A percentile compares a stretch with the other conserved stretches of the same genome.
Conservation (phyloP, 441 rosid genomes). For the Erysimum pusillum region DNA sequence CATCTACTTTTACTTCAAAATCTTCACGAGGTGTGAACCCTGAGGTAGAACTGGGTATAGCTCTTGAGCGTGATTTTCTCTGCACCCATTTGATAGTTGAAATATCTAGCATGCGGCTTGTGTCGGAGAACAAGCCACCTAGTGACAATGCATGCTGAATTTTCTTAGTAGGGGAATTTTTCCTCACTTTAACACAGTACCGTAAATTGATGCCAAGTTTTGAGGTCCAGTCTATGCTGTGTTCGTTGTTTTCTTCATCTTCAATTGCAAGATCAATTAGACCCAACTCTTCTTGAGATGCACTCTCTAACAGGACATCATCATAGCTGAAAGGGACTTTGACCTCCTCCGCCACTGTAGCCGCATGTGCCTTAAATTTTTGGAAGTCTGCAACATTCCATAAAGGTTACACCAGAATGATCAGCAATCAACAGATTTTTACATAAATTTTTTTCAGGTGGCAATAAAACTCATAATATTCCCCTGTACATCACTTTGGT, state of each 20-base stretch:
- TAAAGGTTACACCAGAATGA: constrained; percentile 35
- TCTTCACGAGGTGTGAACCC: constrained; percentile 48
- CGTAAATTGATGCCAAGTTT: constrained; percentile 83
- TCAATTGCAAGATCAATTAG: constrained; percentile 88
- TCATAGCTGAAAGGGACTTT: constrained; percentile 65
- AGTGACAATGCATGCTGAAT: constrained; percentile 82
- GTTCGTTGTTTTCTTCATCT: constrained; percentile 64
- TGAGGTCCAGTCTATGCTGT: constrained; percentile 92
- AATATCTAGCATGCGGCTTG: constrained; percentile 54
- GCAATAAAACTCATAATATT: background rate
- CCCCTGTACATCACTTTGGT: constrained; percentile 11
- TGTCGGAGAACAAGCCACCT: constrained; percentile 72
- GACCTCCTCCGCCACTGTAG: constrained; percentile 78
- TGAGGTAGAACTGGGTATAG: constrained; percentile 51
- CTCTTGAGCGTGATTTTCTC: constrained; percentile 80
- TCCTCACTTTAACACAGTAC: constrained; percentile 79
- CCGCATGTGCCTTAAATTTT: constrained; percentile 91
- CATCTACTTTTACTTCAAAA: constrained; percentile 50
- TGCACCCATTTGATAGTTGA: constrained; percentile 74
- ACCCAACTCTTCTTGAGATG: constrained; percentile 75
- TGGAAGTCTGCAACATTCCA: constrained; percentile 75
- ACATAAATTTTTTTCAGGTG: background rate
- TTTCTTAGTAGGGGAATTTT: constrained; percentile 67
- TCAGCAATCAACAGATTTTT: constrained; percentile 19
- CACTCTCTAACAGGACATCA: constrained; percentile 70